Percentiles rank a stretch among this genome's conserved stretches.
Evolutionary conservation across 768 basidiomycete species (phyloP).

Genomic region (Boletus rex-veris): DNA sequence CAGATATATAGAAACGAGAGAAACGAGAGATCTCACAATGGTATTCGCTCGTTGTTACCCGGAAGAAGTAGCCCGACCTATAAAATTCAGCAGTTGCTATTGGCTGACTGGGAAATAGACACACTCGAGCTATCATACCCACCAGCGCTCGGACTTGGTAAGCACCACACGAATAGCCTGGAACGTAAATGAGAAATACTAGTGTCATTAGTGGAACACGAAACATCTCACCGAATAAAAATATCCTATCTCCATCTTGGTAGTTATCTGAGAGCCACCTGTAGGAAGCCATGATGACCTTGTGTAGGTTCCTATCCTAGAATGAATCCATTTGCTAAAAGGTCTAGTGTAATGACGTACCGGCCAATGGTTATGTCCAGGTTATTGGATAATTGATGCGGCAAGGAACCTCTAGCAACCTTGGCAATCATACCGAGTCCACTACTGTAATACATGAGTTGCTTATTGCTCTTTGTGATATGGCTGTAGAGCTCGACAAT

Average conservation of each 20-base stretch:
- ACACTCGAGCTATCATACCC: constrained; percentile 42
- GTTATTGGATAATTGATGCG: constrained; percentile 20
- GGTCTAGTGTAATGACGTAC: constrained; percentile 20
- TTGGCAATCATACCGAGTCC: constrained; percentile 38
- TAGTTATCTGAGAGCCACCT: constrained; percentile 42
- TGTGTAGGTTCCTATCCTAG: constrained; percentile 33
- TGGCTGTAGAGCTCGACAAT: constrained; percentile 39
- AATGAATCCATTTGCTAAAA: background rate
- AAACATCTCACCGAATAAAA: constrained; percentile 36
- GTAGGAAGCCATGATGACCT: constrained; percentile 35
- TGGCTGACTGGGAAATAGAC: background rate
- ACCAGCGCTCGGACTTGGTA: constrained; percentile 44
- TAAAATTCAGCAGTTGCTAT: background rate
- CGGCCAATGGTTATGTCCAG: constrained; percentile 38
- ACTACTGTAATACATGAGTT: constrained; percentile 41
- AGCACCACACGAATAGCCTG: constrained; percentile 48
- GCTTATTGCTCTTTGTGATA: constrained; percentile 32
- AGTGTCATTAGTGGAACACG: background rate
- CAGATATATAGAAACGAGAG: background rate
- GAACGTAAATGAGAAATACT: background rate
- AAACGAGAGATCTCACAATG: constrained; percentile 28
- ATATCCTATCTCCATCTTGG: constrained; percentile 37
- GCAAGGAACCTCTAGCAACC: constrained; percentile 15
- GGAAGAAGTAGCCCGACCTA: constrained; percentile 42
- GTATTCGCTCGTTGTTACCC: constrained; percentile 41